These are phyloP conservation scores for Psidium friedrichsthalianum DNA, from an alignment of 345 rosid species.

Conservation along the genomic window DNA sequence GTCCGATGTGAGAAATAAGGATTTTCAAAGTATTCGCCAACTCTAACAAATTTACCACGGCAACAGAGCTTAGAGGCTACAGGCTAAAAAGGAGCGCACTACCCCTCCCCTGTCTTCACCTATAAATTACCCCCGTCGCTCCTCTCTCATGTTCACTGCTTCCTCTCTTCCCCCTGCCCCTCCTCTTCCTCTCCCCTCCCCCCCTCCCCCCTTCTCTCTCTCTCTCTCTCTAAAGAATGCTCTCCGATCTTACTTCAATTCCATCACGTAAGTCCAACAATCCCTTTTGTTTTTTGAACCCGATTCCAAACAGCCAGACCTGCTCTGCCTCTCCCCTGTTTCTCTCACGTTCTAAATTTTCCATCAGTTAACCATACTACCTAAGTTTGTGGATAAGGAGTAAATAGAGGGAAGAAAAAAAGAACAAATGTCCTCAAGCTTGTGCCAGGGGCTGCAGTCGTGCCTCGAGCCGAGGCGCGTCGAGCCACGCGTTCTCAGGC, in stretches of 20 bases:
- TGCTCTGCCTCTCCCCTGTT: background rate
- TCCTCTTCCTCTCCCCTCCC: no score
- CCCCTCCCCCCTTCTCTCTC: background rate
- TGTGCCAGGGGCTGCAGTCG: conserved; percentile 38
- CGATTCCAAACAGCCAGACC: background rate
- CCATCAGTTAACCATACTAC: background rate
- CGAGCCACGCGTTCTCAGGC: conserved; percentile 23
- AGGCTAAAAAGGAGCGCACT: background rate
- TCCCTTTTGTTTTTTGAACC: background rate
- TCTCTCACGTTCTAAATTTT: background rate
- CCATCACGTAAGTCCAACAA: background rate
- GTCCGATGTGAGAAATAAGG: no score
- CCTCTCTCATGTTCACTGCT: background rate
- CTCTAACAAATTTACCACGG: background rate
- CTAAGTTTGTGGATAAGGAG: background rate
- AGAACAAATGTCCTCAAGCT: conserved; percentile 27
- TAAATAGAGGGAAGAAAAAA: background rate
- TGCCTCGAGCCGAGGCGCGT: conserved; percentile 27
- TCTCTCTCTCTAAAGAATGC: background rate
- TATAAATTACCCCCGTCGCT: background rate
- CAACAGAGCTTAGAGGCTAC: background rate
- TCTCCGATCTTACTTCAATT: background rate
- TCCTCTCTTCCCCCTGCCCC: no score
- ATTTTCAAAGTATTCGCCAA: no score
- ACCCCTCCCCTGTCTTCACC: background rate